These are phyloP conservation scores for Paramecium pentaurelia DNA, from an alignment of 73 alveolate species.

Conservation along the genomic window DNA sequence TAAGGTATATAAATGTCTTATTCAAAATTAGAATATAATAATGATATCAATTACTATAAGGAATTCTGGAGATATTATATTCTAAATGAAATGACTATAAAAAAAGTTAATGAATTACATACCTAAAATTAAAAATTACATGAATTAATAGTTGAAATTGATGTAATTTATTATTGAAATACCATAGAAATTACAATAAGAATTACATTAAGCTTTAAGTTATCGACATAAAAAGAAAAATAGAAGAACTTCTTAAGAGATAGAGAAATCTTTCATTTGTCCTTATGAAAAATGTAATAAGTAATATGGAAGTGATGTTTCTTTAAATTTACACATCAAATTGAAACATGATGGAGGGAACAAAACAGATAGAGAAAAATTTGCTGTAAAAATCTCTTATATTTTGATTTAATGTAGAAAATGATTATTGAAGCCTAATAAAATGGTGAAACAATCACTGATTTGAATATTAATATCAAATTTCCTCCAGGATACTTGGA, in stretches of 20 bases:
- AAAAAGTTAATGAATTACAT: conserved; percentile 50
- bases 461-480: conserved; percentile 23
- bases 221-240: conserved; percentile 68
- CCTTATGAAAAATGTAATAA: conserved; percentile 77
- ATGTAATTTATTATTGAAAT: not conserved
- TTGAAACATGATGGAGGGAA: conserved; percentile 82
- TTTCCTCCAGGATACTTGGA: conserved; percentile 64
- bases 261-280: conserved; percentile 68
- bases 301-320: conserved; percentile 80
- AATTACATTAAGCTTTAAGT: conserved; percentile 4
- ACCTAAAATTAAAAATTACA: not conserved
- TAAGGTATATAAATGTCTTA: not conserved
- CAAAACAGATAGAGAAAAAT: conserved; percentile 83
- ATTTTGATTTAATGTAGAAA: conserved; percentile 1
- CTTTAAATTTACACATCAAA: conserved; percentile 76
- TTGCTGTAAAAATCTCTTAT: conserved; percentile 62
- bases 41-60: conserved; percentile 49
- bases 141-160: conserved; percentile 28
- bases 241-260: conserved; percentile 78
- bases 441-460: conserved; percentile 49
- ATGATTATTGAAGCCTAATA: conserved; percentile 45
- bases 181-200: conserved; percentile 41
- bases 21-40: conserved; percentile 32
- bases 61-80: conserved; percentile 62
- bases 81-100: conserved; percentile 59